These are phyloP conservation scores for Dacryopinax primogenitus DNA, from an alignment of 768 basidiomycete species.

Conservation along the genomic window DNA sequence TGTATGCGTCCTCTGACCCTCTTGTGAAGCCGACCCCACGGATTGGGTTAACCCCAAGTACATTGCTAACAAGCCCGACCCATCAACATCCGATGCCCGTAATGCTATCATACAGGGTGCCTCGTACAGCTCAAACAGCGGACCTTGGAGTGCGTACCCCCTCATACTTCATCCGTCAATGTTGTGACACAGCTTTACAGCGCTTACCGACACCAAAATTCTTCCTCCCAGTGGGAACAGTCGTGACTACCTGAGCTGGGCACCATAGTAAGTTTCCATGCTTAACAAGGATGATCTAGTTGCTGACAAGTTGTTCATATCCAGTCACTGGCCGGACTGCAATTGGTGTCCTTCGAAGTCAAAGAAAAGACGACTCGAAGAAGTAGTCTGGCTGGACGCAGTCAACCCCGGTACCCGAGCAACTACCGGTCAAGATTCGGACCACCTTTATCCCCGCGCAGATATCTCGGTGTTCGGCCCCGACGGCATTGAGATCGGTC, in stretches of 20 bases:
- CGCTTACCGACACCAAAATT: constrained; percentile 27
- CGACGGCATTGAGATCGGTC: no score
- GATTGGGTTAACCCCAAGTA: constrained; percentile 35
- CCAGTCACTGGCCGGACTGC: constrained; percentile 44
- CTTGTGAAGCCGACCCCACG: neutral
- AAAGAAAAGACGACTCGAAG: constrained; percentile 18
- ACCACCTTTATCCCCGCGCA: no score
- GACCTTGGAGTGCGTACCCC: constrained; percentile 31
- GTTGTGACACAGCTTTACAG: constrained; percentile 20
- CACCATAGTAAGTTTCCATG: constrained; percentile 43
- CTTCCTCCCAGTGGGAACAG: constrained; percentile 34
- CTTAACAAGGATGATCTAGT: neutral
- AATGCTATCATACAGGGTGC: constrained; percentile 30
- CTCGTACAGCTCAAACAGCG: constrained; percentile 28
- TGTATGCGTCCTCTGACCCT: neutral
- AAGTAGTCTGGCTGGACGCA: neutral
- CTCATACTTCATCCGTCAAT: neutral
- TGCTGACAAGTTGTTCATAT: neutral
- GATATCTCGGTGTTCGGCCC: no score
- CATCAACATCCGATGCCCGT: constrained; percentile 27
- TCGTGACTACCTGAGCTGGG: constrained; percentile 59
- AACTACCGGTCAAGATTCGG: no score
- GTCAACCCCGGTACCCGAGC: neutral
- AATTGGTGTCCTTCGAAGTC: constrained; percentile 36
- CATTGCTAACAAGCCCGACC: constrained; percentile 17